Percentiles rank a stretch among this genome's conserved stretches.
These are phyloP conservation scores for Podila horticola DNA, from an alignment of 192 early-diverging fungal genomes.

Conservation along the genomic window DNA sequence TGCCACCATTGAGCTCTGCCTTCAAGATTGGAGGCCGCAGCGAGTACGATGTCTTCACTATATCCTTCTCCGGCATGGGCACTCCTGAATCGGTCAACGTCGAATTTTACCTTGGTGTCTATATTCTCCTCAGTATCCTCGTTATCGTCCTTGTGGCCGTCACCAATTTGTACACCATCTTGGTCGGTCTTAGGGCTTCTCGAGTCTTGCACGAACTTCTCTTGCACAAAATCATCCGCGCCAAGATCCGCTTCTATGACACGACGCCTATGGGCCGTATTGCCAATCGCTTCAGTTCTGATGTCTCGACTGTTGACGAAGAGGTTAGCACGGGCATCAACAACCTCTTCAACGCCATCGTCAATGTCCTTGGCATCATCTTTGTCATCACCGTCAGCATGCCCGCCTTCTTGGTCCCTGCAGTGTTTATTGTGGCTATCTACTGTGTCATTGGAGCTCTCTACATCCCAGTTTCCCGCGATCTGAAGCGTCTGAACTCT, in stretches of 20 bases:
- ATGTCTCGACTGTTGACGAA: constrained; percentile 86
- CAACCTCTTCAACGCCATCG: constrained; percentile 57
- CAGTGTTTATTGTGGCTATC: constrained; percentile 60
- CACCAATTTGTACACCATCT: constrained; percentile 46
- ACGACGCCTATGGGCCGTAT: constrained; percentile 83
- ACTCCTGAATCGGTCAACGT: constrained; percentile 47
- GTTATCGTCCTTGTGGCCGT: constrained; percentile 46
- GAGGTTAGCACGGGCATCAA: constrained; percentile 57
- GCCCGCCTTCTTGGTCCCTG: constrained; percentile 77
- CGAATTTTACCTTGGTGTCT: constrained; percentile 70
- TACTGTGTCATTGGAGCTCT: constrained; percentile 71
- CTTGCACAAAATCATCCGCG: constrained; percentile 66
- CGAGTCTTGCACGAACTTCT: constrained; percentile 63
- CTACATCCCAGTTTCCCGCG: constrained; percentile 83
- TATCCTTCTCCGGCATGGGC: constrained; percentile 4
- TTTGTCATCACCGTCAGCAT: constrained; percentile 71
- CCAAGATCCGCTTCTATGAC: constrained; percentile 91
- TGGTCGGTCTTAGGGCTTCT: constrained; percentile 64
- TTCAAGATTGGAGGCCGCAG: constrained; percentile 6
- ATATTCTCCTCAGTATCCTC: constrained; percentile 65
- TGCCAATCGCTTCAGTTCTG: constrained; percentile 87
- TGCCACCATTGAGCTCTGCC: constrained; percentile 10
- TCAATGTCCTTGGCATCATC: constrained; percentile 67
- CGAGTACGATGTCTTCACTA: constrained; percentile 9
- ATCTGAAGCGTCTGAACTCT: constrained; percentile 89